Evolutionary conservation across 2,329 filamentous ascomycete genomes (phyloP), one percentile per base, ranked within the genome.

Genomic region (Pseudogymnoascus sp.): DNA sequence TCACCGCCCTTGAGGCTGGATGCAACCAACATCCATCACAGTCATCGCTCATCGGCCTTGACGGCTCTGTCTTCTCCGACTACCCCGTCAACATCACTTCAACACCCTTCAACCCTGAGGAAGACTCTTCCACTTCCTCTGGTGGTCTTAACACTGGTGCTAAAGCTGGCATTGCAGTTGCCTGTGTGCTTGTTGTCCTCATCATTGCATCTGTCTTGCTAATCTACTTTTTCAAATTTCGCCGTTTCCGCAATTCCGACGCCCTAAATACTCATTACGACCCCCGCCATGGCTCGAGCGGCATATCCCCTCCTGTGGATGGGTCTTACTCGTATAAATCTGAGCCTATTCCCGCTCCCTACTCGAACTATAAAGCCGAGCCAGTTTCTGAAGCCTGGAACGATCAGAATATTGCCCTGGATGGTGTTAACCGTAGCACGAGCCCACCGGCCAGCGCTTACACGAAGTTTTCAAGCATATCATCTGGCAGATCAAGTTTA

Each of bases 1-100:
- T 84, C 41, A 78, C 74, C 11, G 72, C 81, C 36, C 75, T 87
- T 6, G 73, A 83, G 61, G 83, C 81, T 16, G 83, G 80, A 6
- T 87, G 85, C 66, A 68, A 76, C 59, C 80, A 86, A 64, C 74
- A 74, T 61, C 81, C 84, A n/a, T 39, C 60, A 2, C 41, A 59
- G 8, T 65, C 66, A 5, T 62, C 61, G 1, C 43, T 65, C 1
- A 63, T 72, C n/a, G 68, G 68, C 6, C 43, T 72, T 3, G 60
- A 70, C 20, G 63, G 65, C 7, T 67, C 62, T 8, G 14, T 72
- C 3, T 72, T 72, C 58, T 64, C 68, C 1, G 61, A 38, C 9
- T 61, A 58, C 9, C 38, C 61, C 57, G 64, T 72, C 12, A 63
- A 65, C 4, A 66, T 66, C 25, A 69, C 67, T 2, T 54, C 47